A percentile compares a stretch with the other conserved stretches of the same genome.
Conservation (phyloP, 2,329 filamentous ascomycete species). For the Diplocarpon mali region DNA sequence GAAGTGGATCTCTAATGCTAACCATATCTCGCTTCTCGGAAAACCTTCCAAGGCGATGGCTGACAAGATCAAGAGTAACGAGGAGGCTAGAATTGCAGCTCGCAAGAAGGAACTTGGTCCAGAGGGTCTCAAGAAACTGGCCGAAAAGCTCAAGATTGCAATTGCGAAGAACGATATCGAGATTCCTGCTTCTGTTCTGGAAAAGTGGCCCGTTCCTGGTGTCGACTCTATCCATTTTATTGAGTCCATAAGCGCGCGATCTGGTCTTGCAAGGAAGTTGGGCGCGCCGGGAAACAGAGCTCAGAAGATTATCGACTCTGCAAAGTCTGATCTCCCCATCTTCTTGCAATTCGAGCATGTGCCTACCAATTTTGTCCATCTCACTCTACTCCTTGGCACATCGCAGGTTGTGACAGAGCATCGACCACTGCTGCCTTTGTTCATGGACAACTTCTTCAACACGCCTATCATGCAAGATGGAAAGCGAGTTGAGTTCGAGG, state of each 20-base stretch:
- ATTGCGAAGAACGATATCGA: conserved; percentile 81
- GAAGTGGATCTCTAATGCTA: conserved; percentile 75
- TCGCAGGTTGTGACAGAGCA: conserved; percentile 66
- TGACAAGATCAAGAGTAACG: conserved; percentile 69
- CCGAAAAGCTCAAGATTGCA: conserved; percentile 66
- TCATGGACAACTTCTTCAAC: conserved; percentile 89
- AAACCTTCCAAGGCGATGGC: conserved; percentile 74
- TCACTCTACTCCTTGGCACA: conserved; percentile 73
- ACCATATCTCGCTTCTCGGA: conserved; percentile 79
- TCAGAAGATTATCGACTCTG: conserved; percentile 65
- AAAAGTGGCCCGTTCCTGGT: conserved; percentile 69
- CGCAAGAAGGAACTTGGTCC: conserved; percentile 70
- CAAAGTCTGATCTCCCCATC: conserved; percentile 53
- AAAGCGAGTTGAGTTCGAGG: conserved; percentile 72
- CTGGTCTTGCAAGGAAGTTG: conserved; percentile 63
- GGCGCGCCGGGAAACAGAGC: conserved; percentile 57
- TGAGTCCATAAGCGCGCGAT: conserved; percentile 71
- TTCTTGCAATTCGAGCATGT: conserved; percentile 98
- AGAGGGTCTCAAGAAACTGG: conserved; percentile 68
- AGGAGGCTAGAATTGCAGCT: conserved; percentile 65
- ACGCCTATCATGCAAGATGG: conserved; percentile 72
- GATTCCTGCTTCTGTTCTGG: conserved; percentile 73
- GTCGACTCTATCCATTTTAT: conserved; percentile 95
- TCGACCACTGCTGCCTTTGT: conserved; percentile 75
- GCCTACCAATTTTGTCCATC: conserved; percentile 81